Percentiles rank a stretch among this genome's conserved stretches.
Conservation (phyloP, 2,329 filamentous ascomycete species). For the Pezicula radicicola region DNA sequence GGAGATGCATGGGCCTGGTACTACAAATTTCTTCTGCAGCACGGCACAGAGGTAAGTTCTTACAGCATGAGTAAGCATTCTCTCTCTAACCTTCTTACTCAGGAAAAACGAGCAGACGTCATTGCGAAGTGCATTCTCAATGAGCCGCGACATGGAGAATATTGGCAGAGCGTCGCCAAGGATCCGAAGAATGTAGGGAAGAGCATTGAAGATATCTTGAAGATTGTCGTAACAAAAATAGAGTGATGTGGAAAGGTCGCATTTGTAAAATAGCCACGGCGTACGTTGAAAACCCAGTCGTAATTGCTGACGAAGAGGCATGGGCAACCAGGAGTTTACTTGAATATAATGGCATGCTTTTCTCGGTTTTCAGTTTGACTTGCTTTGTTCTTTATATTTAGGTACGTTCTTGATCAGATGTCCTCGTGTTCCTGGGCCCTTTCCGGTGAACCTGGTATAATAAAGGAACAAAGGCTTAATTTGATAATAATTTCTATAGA, state of each 20-base stretch:
- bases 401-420: too few relatives aligned
- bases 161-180: slow-evolving; percentile 86
- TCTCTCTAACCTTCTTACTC: slow-evolving; percentile 9
- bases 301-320: not conserved
- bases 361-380: too few relatives aligned
- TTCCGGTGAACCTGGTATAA: too few relatives aligned
- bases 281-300: not conserved
- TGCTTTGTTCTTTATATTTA: too few relatives aligned
- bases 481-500: too few relatives aligned
- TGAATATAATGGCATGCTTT: not conserved
- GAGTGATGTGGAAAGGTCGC: slow-evolving; percentile 15
- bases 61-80: not conserved
- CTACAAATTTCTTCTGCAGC: slow-evolving; percentile 86
- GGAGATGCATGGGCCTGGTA: slow-evolving; percentile 99
- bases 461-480: too few relatives aligned
- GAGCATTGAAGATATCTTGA: slow-evolving; percentile 76
- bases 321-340: not conserved
- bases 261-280: slow-evolving; percentile 7
- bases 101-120: slow-evolving; percentile 85
- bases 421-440: too few relatives aligned
- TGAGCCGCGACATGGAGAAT: slow-evolving; percentile 89
- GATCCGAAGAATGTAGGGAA: slow-evolving; percentile 76
- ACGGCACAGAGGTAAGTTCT: slow-evolving; percentile 70
- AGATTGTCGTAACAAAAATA: slow-evolving; percentile 61
- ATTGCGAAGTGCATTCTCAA: slow-evolving; percentile 75